These are phyloP conservation scores for Apium graveolens DNA, from an alignment of 129 eudicot species.

Conservation along the genomic window DNA sequence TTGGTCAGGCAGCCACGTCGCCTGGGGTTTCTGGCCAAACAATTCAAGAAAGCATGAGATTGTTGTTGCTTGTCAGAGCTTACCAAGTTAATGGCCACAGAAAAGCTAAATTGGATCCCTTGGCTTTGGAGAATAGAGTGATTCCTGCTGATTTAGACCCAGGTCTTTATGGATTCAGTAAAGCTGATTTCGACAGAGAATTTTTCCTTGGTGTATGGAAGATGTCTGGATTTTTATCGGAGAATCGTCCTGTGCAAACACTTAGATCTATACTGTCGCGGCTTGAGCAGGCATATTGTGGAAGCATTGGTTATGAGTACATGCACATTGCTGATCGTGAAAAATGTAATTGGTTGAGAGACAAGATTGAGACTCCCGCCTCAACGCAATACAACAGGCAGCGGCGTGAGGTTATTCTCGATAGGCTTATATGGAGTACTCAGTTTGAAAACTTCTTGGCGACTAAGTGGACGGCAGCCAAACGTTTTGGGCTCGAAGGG, in stretches of 20 bases:
- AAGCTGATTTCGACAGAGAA: slow-evolving; percentile 92
- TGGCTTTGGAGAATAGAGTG: slow-evolving; percentile 64
- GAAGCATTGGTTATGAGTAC: slow-evolving; percentile 87
- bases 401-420: slow-evolving; percentile 89
- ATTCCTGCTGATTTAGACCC: slow-evolving; percentile 76
- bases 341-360: slow-evolving; percentile 89
- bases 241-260: slow-evolving; percentile 95
- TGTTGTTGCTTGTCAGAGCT: slow-evolving; percentile 83
- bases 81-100: slow-evolving; percentile 96
- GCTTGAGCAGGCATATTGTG: slow-evolving; percentile 94
- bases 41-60: slow-evolving; percentile 89
- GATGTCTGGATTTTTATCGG: slow-evolving; percentile 89
- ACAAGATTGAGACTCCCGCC: slow-evolving; percentile 89
- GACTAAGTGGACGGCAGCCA: slow-evolving; percentile 96
- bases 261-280: slow-evolving; percentile 72
- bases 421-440: slow-evolving; percentile 91
- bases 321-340: slow-evolving; percentile 96
- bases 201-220: slow-evolving; percentile 92
- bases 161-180: slow-evolving; percentile 68
- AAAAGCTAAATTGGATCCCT: slow-evolving; percentile 83
- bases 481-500: slow-evolving; percentile 95
- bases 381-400: slow-evolving; percentile 68
- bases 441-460: slow-evolving; percentile 97
- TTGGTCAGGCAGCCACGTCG: slow-evolving; percentile 82
- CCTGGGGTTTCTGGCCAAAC: slow-evolving; percentile 98